Evolutionary conservation across 192 early-diverging fungal genomes (phyloP), one percentile per base, ranked within the genome.

Genomic region (Spizellomyces punctatus): DNA sequence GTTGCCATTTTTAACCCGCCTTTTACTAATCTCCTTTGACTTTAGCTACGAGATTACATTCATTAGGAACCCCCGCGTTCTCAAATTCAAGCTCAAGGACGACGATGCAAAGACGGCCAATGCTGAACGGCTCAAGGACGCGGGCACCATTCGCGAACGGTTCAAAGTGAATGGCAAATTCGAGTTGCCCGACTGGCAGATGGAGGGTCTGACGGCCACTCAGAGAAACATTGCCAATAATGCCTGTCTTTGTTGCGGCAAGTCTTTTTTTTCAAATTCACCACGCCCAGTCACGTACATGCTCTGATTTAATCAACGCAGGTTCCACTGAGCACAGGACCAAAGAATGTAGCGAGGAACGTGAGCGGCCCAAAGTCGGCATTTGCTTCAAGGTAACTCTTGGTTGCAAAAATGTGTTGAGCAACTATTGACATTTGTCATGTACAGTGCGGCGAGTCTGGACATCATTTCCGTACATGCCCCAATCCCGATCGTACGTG

Each of bases 51-150:
- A 36, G 7, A 56, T 19, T 22, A 7, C 4, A 56, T 56, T 7
- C 0, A 19, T n/a, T 7, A 56, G 54, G 54, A 56, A 56, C 54
- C 54, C 54, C 22, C 54, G 54, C 22, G 54, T 22, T 19, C 54
- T 56, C 54, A 56, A 56, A 56, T 56, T 56, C 4, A 56, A 56
- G 54, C 54, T 56, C 54, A 56, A 56, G 54, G 22, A n/a, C 6
- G 54, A 56, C 22, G 54, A 56, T n/a, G n/a, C n/a, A 22, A 19
- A 19, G n/a, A 7, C 54, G n/a, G 54, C n/a, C n/a, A 56, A 56
- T 22, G 54, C n/a, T 22, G n/a, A 22, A 19, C 54, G 54, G n/a
- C 54, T 56, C 54, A 56, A 5, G 54, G 54, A 56, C n/a, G 54
- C 54, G n/a, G 54, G 54, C 22, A 56, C 22, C 7, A 56, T 56